Evolutionary conservation across 2,329 filamentous ascomycete genomes (phyloP), one percentile per base, ranked within the genome.

Genomic region (Knoxdaviesia proteae): DNA sequence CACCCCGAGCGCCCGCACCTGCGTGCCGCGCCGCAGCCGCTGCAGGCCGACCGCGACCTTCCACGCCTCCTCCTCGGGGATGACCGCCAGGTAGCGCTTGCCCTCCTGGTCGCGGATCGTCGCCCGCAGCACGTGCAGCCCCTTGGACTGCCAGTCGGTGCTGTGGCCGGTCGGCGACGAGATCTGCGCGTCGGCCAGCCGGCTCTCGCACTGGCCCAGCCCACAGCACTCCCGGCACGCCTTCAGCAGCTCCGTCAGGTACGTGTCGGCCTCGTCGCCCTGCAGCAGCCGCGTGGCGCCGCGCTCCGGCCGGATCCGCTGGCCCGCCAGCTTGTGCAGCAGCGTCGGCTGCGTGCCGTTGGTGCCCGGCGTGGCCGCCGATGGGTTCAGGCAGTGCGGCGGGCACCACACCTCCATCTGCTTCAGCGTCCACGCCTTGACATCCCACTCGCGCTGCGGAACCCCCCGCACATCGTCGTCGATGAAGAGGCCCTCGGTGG

Each of bases 391-490:
- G 57, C 62, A 73, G 58, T 78, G 72, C 53, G 72, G 68, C 54
- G 76, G 74, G 56, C 79, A 86, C 74, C 80, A 84, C 65, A 90
- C 78, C 71, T 96, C 90, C 59, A 92, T 76, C 49, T 80, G 65
- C 62, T 93, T 94, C 61, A 98, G 72, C 38, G 86, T 94, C 90
- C 90, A 96, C 31, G 88, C 87, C 60, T 96, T 96, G 55, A 96
- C 77, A 58, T 98, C 90, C 90, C 90, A 98, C 62, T 98, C 90
- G 46, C 90, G 77, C 61, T 96, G 86, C n/a, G 84, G 78, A 10
- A 94, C 84, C 47, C 77, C 77, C 38, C 87, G 77, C 42, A 94
- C 74, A 57, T 96, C 90, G 58, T 98, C 90, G 57, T 98, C 90
- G 54, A 98, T 90, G 61, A 96, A 96, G 43, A 96, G 69, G 11